Conservation (phyloP, 148 eudicot species). For the Camellia japonica region DNA sequence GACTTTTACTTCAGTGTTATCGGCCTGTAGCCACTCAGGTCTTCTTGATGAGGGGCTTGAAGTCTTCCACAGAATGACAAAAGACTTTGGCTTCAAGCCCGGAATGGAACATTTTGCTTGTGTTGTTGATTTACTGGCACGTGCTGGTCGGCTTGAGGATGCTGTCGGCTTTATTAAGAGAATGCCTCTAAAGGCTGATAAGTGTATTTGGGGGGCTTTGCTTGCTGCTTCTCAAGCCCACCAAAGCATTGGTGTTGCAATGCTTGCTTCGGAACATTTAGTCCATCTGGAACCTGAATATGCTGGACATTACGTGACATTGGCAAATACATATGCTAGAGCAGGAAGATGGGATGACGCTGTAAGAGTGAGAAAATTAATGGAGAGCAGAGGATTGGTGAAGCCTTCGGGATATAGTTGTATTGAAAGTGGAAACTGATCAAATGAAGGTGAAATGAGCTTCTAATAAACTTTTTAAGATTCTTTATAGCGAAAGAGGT, state of each 20-base stretch:
- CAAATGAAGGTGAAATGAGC: not conserved
- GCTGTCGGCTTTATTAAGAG: slow-evolving; percentile 32
- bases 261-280: slow-evolving; percentile 44
- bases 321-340: slow-evolving; percentile 42
- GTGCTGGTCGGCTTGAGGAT: slow-evolving; percentile 52
- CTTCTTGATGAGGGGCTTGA: slow-evolving; percentile 42
- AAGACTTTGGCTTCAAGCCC: slow-evolving; percentile 28
- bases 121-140: slow-evolving; percentile 53
- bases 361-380: slow-evolving; percentile 32
- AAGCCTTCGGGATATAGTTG: slow-evolving; percentile 48
- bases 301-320: slow-evolving; percentile 55
- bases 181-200: slow-evolving; percentile 42
- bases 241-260: slow-evolving; percentile 32
- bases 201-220: slow-evolving; percentile 50
- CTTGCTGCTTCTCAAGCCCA: slow-evolving; percentile 44
- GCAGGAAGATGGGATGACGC: slow-evolving; percentile 56
- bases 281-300: slow-evolving; percentile 48
- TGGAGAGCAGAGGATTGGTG: slow-evolving; percentile 48
- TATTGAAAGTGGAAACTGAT: slow-evolving; percentile 23
- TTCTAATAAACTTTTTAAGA: not conserved
- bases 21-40: slow-evolving; percentile 56
- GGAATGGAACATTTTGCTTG: slow-evolving; percentile 53
- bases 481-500: not conserved
- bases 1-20: slow-evolving; percentile 51
- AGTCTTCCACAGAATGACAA: slow-evolving; percentile 34